Evolutionary conservation across 1,139 yeast genomes (phyloP).

Genomic region (Diutina ranongensis): DNA sequence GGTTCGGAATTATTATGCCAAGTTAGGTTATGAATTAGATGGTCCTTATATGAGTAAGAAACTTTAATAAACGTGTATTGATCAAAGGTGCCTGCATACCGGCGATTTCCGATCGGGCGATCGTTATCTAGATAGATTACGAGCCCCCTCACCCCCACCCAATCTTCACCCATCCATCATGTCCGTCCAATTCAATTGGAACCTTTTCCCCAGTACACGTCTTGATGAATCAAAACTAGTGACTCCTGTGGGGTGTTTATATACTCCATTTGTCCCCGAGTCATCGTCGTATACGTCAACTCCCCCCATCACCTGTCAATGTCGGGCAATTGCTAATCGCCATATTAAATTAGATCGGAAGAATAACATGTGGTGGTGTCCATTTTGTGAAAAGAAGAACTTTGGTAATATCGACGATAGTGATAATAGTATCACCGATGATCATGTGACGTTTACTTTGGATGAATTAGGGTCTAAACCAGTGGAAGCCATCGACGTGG

Average conservation of each 20-base stretch:
- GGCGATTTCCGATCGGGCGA: no score
- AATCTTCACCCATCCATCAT: background rate
- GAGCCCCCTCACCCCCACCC: background rate
- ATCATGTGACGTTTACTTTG: background rate
- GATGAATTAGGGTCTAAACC: background rate
- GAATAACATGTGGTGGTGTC: conserved; percentile 31
- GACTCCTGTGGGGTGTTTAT: conserved; percentile 29
- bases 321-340: conserved; percentile 11
- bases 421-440: background rate
- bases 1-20: conserved; percentile 88
- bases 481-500: conserved; percentile 8
- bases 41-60: conserved; percentile 93
- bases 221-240: conserved; percentile 23
- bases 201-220: conserved; percentile 34
- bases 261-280: conserved; percentile 19
- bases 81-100: background rate
- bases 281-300: conserved; percentile 20
- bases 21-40: conserved; percentile 81
- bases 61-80: background rate
- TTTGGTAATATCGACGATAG: conserved; percentile 5
- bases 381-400: conserved; percentile 20
- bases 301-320: conserved; percentile 12
- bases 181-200: conserved; percentile 36
- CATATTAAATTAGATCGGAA: conserved; percentile 19
- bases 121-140: no score